Conservation (phyloP, 768 basidiomycete genomes). For the Galerina marginata region DNA sequence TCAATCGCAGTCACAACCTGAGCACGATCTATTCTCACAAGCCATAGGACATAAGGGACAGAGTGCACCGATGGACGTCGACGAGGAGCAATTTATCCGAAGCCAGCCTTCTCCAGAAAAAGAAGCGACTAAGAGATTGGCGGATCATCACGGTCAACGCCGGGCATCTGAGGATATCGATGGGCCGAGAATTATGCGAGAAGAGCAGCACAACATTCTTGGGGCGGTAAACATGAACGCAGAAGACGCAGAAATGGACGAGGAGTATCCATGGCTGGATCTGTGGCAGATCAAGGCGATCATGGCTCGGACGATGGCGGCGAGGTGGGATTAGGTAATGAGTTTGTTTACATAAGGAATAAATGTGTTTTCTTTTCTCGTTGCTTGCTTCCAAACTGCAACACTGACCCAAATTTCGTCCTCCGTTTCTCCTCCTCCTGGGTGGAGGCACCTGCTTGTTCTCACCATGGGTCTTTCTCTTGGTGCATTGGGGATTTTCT, state of each 20-base stretch:
- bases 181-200: neutral
- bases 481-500: constrained; percentile 64
- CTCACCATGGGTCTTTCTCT: constrained; percentile 71
- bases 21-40: neutral
- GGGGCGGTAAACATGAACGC: neutral
- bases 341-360: constrained; percentile 14
- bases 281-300: constrained; percentile 16
- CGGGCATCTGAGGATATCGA: too few relatives aligned
- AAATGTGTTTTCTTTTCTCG: constrained; percentile 22
- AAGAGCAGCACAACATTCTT: neutral
- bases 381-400: constrained; percentile 15
- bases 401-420: constrained; percentile 25
- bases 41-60: too few relatives aligned
- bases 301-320: constrained; percentile 15
- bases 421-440: constrained; percentile 33
- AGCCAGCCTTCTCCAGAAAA: neutral
- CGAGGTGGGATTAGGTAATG: constrained; percentile 4
- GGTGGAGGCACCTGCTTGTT: constrained; percentile 53
- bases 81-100: neutral
- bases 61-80: neutral
- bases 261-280: constrained; percentile 20
- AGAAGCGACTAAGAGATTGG: neutral
- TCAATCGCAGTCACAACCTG: constrained; percentile 35
- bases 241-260: constrained; percentile 12
- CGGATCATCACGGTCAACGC: too few relatives aligned